A percentile compares a stretch with the other conserved stretches of the same genome.
Evolutionary conservation across 495 filamentous ascomycete genomes (phyloP).

Genomic region (Rhypophila decipiens): DNA sequence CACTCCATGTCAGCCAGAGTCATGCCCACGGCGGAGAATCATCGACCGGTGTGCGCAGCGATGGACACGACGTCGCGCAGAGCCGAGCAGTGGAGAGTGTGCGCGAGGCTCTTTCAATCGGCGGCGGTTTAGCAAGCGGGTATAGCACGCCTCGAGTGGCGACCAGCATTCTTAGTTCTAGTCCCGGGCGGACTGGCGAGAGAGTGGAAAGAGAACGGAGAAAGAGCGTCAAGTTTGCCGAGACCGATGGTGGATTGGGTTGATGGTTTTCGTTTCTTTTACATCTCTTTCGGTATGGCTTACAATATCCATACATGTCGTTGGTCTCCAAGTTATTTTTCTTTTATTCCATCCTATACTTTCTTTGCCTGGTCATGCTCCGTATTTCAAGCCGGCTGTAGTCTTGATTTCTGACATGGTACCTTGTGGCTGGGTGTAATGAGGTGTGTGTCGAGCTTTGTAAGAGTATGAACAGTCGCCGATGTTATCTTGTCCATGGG

Average conservation of each 20-base stretch:
- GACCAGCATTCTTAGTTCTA: conserved; percentile 36
- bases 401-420: no score
- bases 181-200: conserved; percentile 27
- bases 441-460: no score
- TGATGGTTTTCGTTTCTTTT: not conserved
- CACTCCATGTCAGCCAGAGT: no score
- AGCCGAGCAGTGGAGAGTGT: conserved; percentile 50
- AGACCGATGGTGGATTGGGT: conserved; percentile 4
- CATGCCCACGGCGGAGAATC: conserved; percentile 4
- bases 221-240: conserved; percentile 51
- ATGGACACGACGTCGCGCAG: conserved; percentile 39
- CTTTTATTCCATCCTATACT: no score
- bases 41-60: conserved; percentile 14
- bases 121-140: not conserved
- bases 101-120: conserved; percentile 31
- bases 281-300: not conserved
- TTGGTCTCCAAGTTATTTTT: no score
- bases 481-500: no score
- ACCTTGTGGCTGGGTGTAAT: no score
- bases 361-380: no score
- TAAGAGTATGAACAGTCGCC: no score
- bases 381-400: no score
- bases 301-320: no score
- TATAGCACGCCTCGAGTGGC: conserved; percentile 1
- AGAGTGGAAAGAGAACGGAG: conserved; percentile 37